Conservation (phyloP, 768 basidiomycete genomes). For the Russula sp. region DNA sequence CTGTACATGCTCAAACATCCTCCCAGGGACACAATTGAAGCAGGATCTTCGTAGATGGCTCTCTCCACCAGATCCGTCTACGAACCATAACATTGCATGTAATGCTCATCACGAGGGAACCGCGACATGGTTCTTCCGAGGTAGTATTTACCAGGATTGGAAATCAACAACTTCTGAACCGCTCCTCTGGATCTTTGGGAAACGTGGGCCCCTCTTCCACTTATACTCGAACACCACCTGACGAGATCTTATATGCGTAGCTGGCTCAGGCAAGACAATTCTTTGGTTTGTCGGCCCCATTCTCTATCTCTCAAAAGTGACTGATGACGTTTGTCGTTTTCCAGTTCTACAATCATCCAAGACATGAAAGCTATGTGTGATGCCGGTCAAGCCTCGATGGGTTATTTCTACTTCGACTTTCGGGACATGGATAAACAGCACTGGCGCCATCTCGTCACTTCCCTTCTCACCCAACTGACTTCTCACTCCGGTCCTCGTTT, state of each 20-base stretch:
- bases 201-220: not conserved
- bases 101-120: not conserved
- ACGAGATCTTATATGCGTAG: not conserved
- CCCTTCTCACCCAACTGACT: slow-evolving; percentile 13
- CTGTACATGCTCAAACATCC: not conserved
- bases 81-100: not conserved
- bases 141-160: not conserved
- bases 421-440: not conserved
- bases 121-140: slow-evolving; percentile 6
- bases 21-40: not conserved
- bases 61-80: slow-evolving; percentile 12
- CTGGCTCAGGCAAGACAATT: slow-evolving; percentile 14
- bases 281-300: not conserved
- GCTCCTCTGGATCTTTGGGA: slow-evolving; percentile 14
- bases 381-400: not conserved
- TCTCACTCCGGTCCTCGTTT: not conserved
- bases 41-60: not conserved
- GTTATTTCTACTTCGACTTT: slow-evolving; percentile 12
- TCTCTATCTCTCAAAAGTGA: too few species aligned
- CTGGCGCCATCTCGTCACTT: not conserved
- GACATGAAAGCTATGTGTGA: not conserved
- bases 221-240: too few species aligned
- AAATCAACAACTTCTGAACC: not conserved
- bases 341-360: slow-evolving; percentile 15
- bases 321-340: not conserved